Evolutionary conservation across 139 green algal genomes (phyloP).

Genomic region (Closterium sp.): DNA sequence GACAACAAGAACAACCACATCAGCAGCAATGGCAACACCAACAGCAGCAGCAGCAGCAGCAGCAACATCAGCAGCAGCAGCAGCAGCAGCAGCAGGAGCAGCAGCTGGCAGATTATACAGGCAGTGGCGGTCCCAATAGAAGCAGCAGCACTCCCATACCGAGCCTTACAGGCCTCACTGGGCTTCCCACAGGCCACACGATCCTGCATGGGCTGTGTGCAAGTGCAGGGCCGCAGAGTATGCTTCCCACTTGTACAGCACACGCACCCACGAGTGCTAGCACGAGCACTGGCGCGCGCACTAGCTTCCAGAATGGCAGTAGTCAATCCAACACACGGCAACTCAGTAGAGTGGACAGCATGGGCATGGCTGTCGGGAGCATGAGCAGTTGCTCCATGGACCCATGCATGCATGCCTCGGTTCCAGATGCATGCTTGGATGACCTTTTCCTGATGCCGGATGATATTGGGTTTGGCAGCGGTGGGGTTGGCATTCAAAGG

Average conservation of each 20-base stretch:
- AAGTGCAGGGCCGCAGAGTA: too few species aligned
- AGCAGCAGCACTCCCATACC: neutral
- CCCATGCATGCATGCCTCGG: too few species aligned
- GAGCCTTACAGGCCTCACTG: too few species aligned
- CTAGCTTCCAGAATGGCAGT: neutral
- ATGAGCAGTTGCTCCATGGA: too few species aligned
- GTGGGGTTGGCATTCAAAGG: too few species aligned
- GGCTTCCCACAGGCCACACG: neutral
- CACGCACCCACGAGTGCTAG: too few species aligned
- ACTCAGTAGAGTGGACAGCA: neutral
- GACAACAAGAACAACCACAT: neutral
- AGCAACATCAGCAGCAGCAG: neutral
- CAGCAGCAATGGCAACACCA: neutral
- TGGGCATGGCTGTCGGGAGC: neutral
- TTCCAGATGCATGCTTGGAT: too few species aligned
- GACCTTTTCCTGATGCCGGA: too few species aligned
- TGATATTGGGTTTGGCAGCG: too few species aligned
- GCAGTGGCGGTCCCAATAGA: neutral
- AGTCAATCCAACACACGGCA: neutral
- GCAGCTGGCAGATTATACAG: neutral
- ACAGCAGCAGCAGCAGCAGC: neutral
- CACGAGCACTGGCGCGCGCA: too few species aligned
- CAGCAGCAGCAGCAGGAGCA: neutral
- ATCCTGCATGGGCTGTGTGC: too few species aligned
- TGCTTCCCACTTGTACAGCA: too few species aligned